Conservation (phyloP, 768 basidiomycete genomes). For the Trametes villosa region DNA sequence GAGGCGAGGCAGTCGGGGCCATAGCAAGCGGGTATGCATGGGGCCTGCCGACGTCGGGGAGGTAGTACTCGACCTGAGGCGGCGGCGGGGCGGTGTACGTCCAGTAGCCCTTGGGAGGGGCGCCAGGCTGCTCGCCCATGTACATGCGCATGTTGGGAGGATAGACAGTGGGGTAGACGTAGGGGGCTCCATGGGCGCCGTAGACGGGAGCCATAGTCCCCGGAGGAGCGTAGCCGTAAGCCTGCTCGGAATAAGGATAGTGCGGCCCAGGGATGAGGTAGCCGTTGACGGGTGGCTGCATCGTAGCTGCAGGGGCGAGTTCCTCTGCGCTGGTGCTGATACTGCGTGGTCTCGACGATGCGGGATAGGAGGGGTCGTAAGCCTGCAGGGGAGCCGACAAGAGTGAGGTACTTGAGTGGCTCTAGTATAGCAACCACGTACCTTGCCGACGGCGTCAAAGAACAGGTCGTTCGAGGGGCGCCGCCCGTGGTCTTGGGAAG, state of each 20-base stretch:
- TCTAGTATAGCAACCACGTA: constrained; percentile 12
- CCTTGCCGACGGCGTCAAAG: constrained; percentile 44
- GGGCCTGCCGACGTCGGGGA: constrained; percentile 4
- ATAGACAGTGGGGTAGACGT: constrained; percentile 15
- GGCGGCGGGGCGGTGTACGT: constrained; percentile 16
- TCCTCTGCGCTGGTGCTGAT: constrained; percentile 26
- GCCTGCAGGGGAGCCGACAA: constrained; percentile 9
- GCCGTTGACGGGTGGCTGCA: constrained; percentile 13
- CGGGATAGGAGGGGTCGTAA: constrained; percentile 15
- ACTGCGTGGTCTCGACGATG: constrained; percentile 21
- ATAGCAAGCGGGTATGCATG: background rate
- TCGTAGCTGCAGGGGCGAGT: constrained; percentile 5
- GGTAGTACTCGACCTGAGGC: constrained; percentile 19
- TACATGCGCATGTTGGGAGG: constrained; percentile 4
- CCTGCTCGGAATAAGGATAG: constrained; percentile 15
- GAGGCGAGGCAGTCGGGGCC: background rate
- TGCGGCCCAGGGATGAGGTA: constrained; percentile 5
- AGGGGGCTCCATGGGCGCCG: constrained; percentile 6
- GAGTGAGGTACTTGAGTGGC: constrained; percentile 5
- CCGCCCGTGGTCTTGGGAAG: constrained; percentile 35
- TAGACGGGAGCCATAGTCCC: constrained; percentile 5
- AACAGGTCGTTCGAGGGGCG: constrained; percentile 43
- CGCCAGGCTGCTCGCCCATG: background rate
- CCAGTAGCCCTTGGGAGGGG: constrained; percentile 17
- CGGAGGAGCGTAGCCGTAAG: constrained; percentile 8